These are phyloP conservation scores for Leccinum holopus DNA, from an alignment of 1,284 basidiomycete species.

Conservation along the genomic window DNA sequence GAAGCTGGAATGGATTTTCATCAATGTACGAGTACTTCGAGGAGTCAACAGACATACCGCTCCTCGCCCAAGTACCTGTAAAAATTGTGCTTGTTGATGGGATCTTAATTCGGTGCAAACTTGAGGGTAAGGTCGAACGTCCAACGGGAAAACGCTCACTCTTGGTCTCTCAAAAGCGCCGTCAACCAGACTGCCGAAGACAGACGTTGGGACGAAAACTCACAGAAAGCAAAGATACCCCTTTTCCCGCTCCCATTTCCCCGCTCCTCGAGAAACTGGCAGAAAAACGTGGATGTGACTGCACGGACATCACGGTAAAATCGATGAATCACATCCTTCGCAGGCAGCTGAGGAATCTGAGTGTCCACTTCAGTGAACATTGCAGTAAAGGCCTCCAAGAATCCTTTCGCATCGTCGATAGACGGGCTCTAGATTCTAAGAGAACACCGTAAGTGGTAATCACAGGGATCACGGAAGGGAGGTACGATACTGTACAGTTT, in stretches of 20 bases:
- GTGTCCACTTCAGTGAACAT: constrained; percentile 69
- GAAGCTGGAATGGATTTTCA: constrained; percentile 24
- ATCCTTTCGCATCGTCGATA: constrained; percentile 80
- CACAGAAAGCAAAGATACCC: constrained; percentile 75
- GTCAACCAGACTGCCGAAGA: constrained; percentile 12
- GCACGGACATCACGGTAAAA: constrained; percentile 76
- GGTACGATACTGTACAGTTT: constrained; percentile 60
- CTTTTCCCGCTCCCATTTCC: constrained; percentile 43
- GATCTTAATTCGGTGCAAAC: constrained; percentile 15
- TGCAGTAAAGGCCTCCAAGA: constrained; percentile 70
- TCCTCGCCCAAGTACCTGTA: constrained; percentile 29
- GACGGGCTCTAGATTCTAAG: constrained; percentile 62
- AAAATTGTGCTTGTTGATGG: constrained; percentile 32
- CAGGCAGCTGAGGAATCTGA: constrained; percentile 80
- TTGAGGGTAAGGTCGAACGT: background rate
- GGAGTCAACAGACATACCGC: constrained; percentile 19
- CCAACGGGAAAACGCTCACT: constrained; percentile 29
- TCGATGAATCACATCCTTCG: constrained; percentile 83
- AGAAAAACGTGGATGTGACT: constrained; percentile 44
- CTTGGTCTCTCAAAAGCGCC: constrained; percentile 37
- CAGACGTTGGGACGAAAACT: constrained; percentile 31
- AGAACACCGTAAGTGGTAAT: constrained; percentile 4
- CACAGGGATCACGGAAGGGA: background rate
- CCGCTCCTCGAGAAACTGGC: constrained; percentile 80
- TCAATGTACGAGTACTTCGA: constrained; percentile 2